Evolutionary conservation across 306 rosid species (phyloP), one percentile per base, ranked within the genome.

Genomic region (Hippophae rhamnoides): DNA sequence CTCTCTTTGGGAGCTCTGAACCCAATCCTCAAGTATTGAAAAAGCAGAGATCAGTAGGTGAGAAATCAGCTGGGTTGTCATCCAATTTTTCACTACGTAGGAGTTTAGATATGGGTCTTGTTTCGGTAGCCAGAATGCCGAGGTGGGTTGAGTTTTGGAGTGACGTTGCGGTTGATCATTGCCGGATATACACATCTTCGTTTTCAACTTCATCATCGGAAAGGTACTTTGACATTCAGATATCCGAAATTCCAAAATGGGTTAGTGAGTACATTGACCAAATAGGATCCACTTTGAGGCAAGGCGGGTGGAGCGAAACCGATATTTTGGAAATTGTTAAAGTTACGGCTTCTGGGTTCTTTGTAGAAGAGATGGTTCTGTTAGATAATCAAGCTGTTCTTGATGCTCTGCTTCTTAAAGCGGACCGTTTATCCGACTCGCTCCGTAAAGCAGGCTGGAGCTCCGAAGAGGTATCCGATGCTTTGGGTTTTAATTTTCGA

Each of bases 111-210:
- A 18, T 1, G 23, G 23, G 23, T 18, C 23, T 18, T 18, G 23
- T 18, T 18, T 53, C 80, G 12, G 89, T 84, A 14, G 85, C 85
- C 2, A 81, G 87, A 69, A 88, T 89, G 14, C 99, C 99, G 18
- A 62, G 99, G 71, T 92, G 99, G 99, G 99, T 92, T 10, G 99
- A 92, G 71, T 92, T 92, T 62, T 92, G 99, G 99, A 81, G 82
- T 25, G 99, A 92, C 56, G 99, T 96, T 0, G 96, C 95, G 7
- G 81, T 79, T 4, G 95, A 83, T 57, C 81, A 87, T 0, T 82
- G 96, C 52, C 73, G 85, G 60, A 80, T 93, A 12, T 81, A 74
- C 69, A 85, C 89, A 0, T 70, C 81, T 0, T 81, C 82, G 3
- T 80, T 93, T 0, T 42, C 72, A 0, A 78, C 76, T 0, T 83